Evolutionary conservation across 306 rosid genomes (phyloP).

Genomic region (Rosa chinensis): DNA sequence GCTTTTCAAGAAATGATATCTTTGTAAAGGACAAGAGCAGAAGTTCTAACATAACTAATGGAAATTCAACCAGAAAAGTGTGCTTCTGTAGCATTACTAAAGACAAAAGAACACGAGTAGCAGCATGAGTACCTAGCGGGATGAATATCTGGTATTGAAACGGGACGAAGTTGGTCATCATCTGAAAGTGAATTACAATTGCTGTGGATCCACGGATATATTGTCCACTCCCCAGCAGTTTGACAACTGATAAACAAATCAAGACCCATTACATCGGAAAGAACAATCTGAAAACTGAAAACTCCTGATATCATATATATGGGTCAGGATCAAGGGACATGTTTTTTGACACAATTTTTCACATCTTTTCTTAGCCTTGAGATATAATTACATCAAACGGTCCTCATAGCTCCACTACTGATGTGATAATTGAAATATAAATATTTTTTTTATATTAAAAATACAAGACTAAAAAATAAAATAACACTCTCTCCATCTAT

Average conservation of each 20-base stretch:
- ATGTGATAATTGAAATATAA: too few relatives aligned
- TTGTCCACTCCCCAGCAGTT: conserved; percentile 76
- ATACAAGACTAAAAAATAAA: too few relatives aligned
- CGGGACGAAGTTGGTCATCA: conserved; percentile 81
- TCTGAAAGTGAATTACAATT: conserved; percentile 87
- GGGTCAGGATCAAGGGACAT: too few relatives aligned
- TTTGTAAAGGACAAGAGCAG: neutral
- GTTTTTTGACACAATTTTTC: too few relatives aligned
- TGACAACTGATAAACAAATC: conserved; percentile 50
- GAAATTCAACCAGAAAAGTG: neutral
- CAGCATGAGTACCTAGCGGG: conserved; percentile 75
- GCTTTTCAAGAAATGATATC: neutral
- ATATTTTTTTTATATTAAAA: too few relatives aligned
- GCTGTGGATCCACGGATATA: conserved; percentile 94
- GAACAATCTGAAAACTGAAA: conserved; percentile 11
- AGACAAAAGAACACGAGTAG: conserved; percentile 13
- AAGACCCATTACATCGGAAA: conserved; percentile 23
- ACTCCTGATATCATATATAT: neutral
- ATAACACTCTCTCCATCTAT: too few relatives aligned
- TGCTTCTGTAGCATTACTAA: neutral
- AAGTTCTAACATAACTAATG: neutral
- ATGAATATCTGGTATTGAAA: conserved; percentile 87
- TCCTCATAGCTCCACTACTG: too few relatives aligned
- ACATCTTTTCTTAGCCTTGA: too few relatives aligned
- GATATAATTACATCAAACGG: too few relatives aligned